These are phyloP conservation scores for Fennellomyces sp. DNA, from an alignment of 371 early-diverging fungal species.

Conservation along the genomic window DNA sequence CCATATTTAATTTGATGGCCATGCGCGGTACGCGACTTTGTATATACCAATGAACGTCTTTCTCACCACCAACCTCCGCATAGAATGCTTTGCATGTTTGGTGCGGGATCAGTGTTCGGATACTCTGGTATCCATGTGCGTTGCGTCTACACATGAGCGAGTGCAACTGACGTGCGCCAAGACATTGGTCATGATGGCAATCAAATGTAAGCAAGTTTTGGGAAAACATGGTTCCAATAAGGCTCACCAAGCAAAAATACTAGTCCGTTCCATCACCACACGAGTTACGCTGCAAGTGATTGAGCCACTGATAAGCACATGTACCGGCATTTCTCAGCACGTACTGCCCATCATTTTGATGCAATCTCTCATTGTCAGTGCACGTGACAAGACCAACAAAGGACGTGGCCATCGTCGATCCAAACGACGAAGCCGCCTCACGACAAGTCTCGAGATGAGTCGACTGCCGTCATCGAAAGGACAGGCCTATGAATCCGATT, in stretches of 20 bases:
- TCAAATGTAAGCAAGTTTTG: slow-evolving; percentile 29
- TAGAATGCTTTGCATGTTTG: slow-evolving; percentile 38
- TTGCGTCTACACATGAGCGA: slow-evolving; percentile 34
- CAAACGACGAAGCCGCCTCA: neutral
- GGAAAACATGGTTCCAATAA: no score
- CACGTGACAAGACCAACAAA: neutral
- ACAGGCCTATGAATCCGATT: neutral
- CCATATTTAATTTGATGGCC: slow-evolving; percentile 48
- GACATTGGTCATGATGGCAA: slow-evolving; percentile 32
- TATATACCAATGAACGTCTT: neutral
- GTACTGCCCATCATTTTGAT: slow-evolving; percentile 39
- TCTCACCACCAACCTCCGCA: neutral
- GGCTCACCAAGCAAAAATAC: no score
- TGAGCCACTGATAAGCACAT: slow-evolving; percentile 39
- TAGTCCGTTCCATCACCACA: slow-evolving; percentile 32
- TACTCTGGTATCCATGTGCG: slow-evolving; percentile 27
- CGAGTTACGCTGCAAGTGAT: slow-evolving; percentile 36
- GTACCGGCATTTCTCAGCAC: slow-evolving; percentile 25
- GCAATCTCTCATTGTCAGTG: slow-evolving; percentile 19
- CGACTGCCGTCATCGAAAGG: neutral
- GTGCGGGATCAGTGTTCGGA: slow-evolving; percentile 38
- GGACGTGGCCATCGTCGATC: slow-evolving; percentile 3
- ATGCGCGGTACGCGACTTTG: slow-evolving; percentile 33
- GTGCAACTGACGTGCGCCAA: slow-evolving; percentile 47
- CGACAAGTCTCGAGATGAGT: slow-evolving; percentile 2